These are phyloP conservation scores for Rhizopus microsporus DNA, from an alignment of 371 early-diverging fungal genomes.

Conservation along the genomic window DNA sequence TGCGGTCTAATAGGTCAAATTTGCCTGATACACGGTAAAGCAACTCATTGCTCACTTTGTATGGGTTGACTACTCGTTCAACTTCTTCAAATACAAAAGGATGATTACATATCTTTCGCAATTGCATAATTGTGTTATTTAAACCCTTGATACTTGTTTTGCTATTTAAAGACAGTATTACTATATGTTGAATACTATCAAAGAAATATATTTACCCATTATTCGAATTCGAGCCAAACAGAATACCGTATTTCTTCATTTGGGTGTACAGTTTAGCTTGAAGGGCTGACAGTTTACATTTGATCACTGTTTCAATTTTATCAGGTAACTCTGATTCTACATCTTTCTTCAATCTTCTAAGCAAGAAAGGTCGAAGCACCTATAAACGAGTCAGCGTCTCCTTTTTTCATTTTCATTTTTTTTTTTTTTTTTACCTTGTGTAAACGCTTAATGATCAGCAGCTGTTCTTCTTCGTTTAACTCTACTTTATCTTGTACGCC, in stretches of 20 bases:
- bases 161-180: constrained; percentile 9
- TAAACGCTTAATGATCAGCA: constrained; percentile 95
- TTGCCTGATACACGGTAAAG: constrained; percentile 93
- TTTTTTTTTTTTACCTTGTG: constrained; percentile 72
- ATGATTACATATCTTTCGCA: constrained; percentile 99
- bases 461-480: constrained; percentile 96
- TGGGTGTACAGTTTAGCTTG: constrained; percentile 80
- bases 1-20: constrained; percentile 97
- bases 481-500: constrained; percentile 87
- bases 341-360: constrained; percentile 98
- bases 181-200: neutral
- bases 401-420: neutral
- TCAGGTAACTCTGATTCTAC: constrained; percentile 99
- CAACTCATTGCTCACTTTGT: constrained; percentile 52
- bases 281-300: constrained; percentile 88
- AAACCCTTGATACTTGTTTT: constrained; percentile 75
- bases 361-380: constrained; percentile 95
- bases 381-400: neutral
- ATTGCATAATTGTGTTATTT: constrained; percentile 98
- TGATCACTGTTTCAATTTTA: constrained; percentile 97
- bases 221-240: constrained; percentile 61
- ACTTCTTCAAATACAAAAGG: constrained; percentile 98
- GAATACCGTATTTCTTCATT: constrained; percentile 70
- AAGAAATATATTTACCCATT: constrained; percentile 41
- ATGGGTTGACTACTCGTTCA: constrained; percentile 78